Base-by-base conservation (phyloP, 192 early-diverging fungal species). In the Phlyctochytrium planicorne region DNA sequence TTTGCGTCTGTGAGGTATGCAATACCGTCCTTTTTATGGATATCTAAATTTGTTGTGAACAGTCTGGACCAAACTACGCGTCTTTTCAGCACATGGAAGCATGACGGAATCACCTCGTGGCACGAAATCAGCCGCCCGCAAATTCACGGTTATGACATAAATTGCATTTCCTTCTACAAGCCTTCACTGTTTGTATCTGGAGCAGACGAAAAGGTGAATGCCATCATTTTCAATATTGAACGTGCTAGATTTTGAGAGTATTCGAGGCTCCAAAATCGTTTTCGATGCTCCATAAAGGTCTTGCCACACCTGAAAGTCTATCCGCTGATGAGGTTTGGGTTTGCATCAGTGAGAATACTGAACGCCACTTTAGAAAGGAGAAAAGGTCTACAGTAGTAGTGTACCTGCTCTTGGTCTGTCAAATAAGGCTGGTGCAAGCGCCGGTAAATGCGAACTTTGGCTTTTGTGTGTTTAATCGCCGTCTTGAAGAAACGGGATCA, bases 361-460 rank as follows among this genome's bases (percentile, higher is more conserved):
- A 76, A 27, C 16, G n/a, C 4, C 62, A 25, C 55, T 25, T 12
- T 65, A 68, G 59, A 59, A 69, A 20, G 52, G 67, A 10, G 70
- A 87, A n/a, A n/a, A n/a, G n/a, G n/a, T n/a, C n/a, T n/a, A n/a
- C n/a, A n/a, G n/a, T n/a, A n/a, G n/a, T n/a, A n/a, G 88, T 62
- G 80, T 94, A 50, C 95, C 96, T 1, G 92, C 93, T 20, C 78
- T 98, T 23, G 96, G 96, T 10, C 81, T 98, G 55, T 96, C 94
- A 4, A 98, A 98, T 78, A 97, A 97, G 78, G 96, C 96, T 0
- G n/a, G n/a, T n/a, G n/a, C n/a, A n/a, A n/a, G n/a, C n/a, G n/a
- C n/a, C n/a, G n/a, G n/a, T n/a, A n/a, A n/a, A n/a, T n/a, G n/a
- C n/a, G n/a, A n/a, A n/a, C n/a, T n/a, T n/a, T n/a, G n/a, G n/a